Percentiles rank a stretch among this genome's conserved stretches.
These are phyloP conservation scores for Alternaria rosae DNA, from an alignment of 2,329 filamentous ascomycete species.

Conservation along the genomic window DNA sequence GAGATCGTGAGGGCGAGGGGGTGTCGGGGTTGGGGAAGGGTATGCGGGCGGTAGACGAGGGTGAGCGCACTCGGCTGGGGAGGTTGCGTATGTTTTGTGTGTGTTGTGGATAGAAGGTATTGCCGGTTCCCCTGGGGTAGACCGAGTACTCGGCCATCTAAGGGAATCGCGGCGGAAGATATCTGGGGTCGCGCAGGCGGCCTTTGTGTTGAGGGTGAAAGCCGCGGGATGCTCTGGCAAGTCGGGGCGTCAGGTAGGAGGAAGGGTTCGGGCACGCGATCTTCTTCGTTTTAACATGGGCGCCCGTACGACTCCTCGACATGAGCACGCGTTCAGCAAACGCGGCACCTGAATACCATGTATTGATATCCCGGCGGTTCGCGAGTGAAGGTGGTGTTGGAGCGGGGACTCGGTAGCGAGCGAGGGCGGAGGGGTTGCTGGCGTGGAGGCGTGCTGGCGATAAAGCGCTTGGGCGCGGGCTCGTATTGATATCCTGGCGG, in stretches of 20 bases:
- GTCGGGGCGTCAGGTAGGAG: slow-evolving; percentile 50
- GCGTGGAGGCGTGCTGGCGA: slow-evolving; percentile 10
- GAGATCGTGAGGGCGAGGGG: slow-evolving; percentile 65
- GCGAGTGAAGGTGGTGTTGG: slow-evolving; percentile 20
- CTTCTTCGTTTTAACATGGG: slow-evolving; percentile 60
- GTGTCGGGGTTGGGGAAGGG: slow-evolving; percentile 58
- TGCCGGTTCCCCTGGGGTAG: slow-evolving; percentile 68
- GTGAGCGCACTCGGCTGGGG: slow-evolving; percentile 58
- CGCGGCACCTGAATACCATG: slow-evolving; percentile 39
- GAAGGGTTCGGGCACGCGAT: slow-evolving; percentile 54
- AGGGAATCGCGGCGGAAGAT: slow-evolving; percentile 45
- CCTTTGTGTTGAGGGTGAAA: slow-evolving; percentile 34
- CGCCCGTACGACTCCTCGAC: slow-evolving; percentile 44
- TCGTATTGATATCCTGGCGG: slow-evolving; percentile 30
- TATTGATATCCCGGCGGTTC: slow-evolving; percentile 21
- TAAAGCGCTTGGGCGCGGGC: slow-evolving; percentile 9
- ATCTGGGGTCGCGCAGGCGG: slow-evolving; percentile 38
- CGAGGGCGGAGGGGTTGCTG: slow-evolving; percentile 16
- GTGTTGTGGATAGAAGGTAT: slow-evolving; percentile 65
- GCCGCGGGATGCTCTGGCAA: slow-evolving; percentile 32
- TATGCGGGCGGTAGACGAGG: slow-evolving; percentile 53
- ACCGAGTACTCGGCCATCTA: slow-evolving; percentile 74
- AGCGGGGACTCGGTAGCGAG: slow-evolving; percentile 26
- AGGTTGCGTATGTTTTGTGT: slow-evolving; percentile 57
- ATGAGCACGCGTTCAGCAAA: slow-evolving; percentile 42